phyloP scores from a whole-genome alignment of 2,329 filamentous ascomycete species.

The Laburnicola sp. region DNA sequence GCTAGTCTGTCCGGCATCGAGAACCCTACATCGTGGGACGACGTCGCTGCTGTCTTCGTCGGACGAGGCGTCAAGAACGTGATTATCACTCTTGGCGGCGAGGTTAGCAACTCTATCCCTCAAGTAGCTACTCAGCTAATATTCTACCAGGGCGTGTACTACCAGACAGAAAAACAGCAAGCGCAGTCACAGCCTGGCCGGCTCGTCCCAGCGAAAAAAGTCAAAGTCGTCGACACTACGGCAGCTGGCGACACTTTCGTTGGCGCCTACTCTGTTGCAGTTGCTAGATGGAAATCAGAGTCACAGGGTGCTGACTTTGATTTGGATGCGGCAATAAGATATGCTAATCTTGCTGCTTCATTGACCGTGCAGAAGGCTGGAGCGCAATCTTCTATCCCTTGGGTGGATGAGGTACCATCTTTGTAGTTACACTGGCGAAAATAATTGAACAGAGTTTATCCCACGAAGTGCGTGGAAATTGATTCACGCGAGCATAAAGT shows the following conservation, averaged over 20 bases:
- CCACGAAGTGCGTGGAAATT: too few relatives aligned
- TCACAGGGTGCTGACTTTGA: conserved; percentile 49
- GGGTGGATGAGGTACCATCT: conserved; percentile 57
- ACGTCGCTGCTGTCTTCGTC: conserved; percentile 59
- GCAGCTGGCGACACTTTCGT: conserved; percentile 95
- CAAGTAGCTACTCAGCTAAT: conserved; percentile 25
- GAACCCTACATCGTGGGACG: conserved; percentile 37
- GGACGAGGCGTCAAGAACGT: conserved; percentile 71
- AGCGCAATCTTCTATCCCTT: conserved; percentile 69
- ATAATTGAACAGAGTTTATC: too few relatives aligned
- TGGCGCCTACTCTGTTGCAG: conserved; percentile 77
- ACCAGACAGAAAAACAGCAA: conserved; percentile 51
- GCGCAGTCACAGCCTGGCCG: conserved; percentile 48
- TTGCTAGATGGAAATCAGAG: conserved; percentile 57
- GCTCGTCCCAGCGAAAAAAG: conserved; percentile 66
- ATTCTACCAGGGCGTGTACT: conserved; percentile 43
- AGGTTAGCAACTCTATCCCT: conserved; percentile 54
- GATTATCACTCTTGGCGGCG: conserved; percentile 80
- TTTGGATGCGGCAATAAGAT: conserved; percentile 61
- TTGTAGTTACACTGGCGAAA: not conserved
- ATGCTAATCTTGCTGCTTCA: conserved; percentile 65
- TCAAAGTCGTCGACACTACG: conserved; percentile 86
- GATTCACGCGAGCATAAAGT: conserved; percentile 38
- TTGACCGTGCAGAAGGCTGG: conserved; percentile 68
- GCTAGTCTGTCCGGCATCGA: conserved; percentile 66